Conservation (phyloP, 2,329 filamentous ascomycete genomes). For the Podosphaera fusca region DNA sequence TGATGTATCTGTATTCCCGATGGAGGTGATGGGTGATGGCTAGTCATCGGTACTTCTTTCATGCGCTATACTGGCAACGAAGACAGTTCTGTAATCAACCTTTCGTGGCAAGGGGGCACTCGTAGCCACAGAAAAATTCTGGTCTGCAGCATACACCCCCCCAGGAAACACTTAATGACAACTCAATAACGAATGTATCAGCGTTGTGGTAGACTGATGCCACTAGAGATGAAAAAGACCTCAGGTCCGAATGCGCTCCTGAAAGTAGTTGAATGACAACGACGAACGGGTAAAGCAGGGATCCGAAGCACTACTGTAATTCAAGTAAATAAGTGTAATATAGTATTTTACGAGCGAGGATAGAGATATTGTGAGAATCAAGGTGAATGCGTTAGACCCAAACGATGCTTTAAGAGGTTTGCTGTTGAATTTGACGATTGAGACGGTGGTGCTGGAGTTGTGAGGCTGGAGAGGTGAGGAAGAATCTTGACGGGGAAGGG, state of each 20-base stretch:
- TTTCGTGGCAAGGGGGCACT: background rate
- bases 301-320: no score
- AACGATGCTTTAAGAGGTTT: no score
- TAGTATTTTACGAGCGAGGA: no score
- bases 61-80: background rate
- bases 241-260: background rate
- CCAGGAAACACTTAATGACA: background rate
- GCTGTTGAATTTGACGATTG: background rate
- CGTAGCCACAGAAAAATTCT: background rate
- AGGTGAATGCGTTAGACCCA: no score
- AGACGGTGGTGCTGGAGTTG: background rate
- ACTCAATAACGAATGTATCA: background rate
- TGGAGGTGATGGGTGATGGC: slow-evolving; percentile 16
- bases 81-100: background rate
- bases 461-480: background rate
- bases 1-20: slow-evolving; percentile 33
- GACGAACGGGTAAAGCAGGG: no score
- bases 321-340: no score
- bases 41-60: slow-evolving; percentile 10
- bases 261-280: background rate
- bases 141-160: no score
- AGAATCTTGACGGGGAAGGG: background rate
- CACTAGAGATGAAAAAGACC: background rate
- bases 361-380: no score
- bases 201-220: background rate